Conservation (phyloP, 345 rosid species). For the Aurinia saxatilis region DNA sequence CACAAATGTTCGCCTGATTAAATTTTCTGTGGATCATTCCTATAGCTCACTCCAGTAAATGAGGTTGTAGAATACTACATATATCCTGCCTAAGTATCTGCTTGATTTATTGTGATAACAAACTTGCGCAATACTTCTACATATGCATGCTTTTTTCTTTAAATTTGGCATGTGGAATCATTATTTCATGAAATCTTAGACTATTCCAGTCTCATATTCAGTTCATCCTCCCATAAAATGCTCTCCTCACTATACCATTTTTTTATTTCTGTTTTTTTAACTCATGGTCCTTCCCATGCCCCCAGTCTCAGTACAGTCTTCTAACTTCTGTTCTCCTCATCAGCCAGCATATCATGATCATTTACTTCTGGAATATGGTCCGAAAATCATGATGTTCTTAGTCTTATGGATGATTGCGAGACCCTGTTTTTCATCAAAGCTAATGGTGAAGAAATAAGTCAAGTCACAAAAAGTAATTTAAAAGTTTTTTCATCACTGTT, state of each 20-base stretch:
- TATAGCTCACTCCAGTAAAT: neutral
- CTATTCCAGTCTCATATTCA: too few species aligned
- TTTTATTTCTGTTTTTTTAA: too few species aligned
- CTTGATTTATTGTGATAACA: neutral
- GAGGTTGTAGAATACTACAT: neutral
- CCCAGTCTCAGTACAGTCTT: conserved; percentile 8
- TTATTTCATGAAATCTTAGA: too few species aligned
- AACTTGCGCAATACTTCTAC: neutral
- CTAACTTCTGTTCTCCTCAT: conserved; percentile 24
- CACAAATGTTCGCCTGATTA: neutral
- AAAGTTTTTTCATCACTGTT: conserved; percentile 55
- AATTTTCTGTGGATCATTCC: neutral
- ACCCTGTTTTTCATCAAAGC: conserved; percentile 68
- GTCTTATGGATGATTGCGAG: conserved; percentile 57
- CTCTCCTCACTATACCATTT: too few species aligned
- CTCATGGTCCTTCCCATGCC: too few species aligned
- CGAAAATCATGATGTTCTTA: conserved; percentile 73
- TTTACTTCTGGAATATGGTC: conserved; percentile 82
- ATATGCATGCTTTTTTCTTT: neutral
- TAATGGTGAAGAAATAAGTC: conserved; percentile 76
- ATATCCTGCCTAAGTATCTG: neutral
- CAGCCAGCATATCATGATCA: conserved; percentile 46
- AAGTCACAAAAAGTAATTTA: conserved; percentile 47
- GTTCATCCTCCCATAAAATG: too few species aligned
- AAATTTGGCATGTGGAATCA: too few species aligned